phyloP scores from a whole-genome alignment of 1,284 basidiomycete genomes.

The Irpex sp. region DNA sequence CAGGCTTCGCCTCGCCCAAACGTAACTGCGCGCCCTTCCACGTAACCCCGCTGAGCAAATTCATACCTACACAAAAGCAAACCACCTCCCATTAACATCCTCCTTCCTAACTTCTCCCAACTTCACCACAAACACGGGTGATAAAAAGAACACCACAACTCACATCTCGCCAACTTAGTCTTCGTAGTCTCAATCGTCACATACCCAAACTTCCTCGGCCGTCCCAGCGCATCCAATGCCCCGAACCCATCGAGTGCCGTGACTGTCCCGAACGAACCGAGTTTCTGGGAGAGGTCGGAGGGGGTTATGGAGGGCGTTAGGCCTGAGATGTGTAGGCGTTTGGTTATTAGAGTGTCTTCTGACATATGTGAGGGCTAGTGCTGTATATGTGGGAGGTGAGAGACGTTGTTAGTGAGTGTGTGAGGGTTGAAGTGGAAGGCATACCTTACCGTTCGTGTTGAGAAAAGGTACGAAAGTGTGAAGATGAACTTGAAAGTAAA shows the following conservation, averaged over 20 bases:
- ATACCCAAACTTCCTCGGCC: conserved; percentile 67
- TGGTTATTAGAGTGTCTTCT: conserved; percentile 41
- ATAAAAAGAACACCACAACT: conserved; percentile 20
- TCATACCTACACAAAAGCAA: conserved; percentile 49
- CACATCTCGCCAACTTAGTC: conserved; percentile 61
- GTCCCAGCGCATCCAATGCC: conserved; percentile 56
- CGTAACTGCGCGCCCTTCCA: conserved; percentile 82
- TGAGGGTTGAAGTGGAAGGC: background rate
- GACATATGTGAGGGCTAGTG: conserved; percentile 11
- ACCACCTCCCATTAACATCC: background rate
- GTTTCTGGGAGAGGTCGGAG: conserved; percentile 53
- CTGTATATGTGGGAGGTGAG: too few species aligned
- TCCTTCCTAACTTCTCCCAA: background rate
- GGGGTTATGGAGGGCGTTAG: conserved; percentile 60
- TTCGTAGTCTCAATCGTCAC: conserved; percentile 67
- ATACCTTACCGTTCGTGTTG: background rate
- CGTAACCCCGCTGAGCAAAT: conserved; percentile 69
- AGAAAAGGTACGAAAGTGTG: background rate
- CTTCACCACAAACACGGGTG: conserved; percentile 4
- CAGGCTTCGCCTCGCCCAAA: conserved; percentile 75
- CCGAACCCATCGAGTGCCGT: conserved; percentile 69
- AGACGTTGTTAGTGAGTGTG: background rate
- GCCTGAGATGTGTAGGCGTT: conserved; percentile 72
- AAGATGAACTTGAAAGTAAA: background rate
- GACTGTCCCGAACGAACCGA: conserved; percentile 66